Base-by-base conservation (phyloP, 2,329 filamentous ascomycete genomes). In the Chrysoporthe cubensis region DNA sequence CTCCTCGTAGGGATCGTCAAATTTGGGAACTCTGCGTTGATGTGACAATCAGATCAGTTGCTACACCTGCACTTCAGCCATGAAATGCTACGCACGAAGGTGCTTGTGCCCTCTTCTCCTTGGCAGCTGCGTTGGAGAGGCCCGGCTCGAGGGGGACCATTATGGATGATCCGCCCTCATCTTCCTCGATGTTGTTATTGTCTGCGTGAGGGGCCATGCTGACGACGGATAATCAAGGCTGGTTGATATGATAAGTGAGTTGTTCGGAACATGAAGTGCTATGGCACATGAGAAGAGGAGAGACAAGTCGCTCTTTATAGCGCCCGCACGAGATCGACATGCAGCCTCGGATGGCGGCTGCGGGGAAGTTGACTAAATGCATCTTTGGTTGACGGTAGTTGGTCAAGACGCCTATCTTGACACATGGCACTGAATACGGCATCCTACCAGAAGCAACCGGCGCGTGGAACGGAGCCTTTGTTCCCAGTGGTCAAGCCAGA, bases 1-100 rank as follows among this genome's bases (percentile, higher is more conserved):
- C 70, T 87, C 82, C 54, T 84, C 74, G 37, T 74, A 71, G 11
- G 71, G 71, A 50, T 76, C 73, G 2, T 72, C 70, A 42, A 76
- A 75, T 14, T 66, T 71, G 16, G 65, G 67, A 21, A 66, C 42
- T 8, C 68, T 69, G 21, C 50, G n/a, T 54, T 2, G 21, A 44
- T 46, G 21, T 14, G 7, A 26, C 37, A 14, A n/a, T n/a, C 4
- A 3, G 7, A 21, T 60, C 21, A 62, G 59, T 4, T 26, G 34
- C 26, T 61, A 13, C 32, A 14, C 1, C 2, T 3, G 5, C 4
- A 61, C 4, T 42, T 18, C 9, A 16, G 26, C 2, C 26, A 34
- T 16, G 1, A 3, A 18, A 18, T 2, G 16, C 7, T 32, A 50
- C 65, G 44, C 37, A 69, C 67, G 37, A 32, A 16, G 60, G 62